Conservation (phyloP, 352 stramenopile species). For the Blastocystis sp. region DNA sequence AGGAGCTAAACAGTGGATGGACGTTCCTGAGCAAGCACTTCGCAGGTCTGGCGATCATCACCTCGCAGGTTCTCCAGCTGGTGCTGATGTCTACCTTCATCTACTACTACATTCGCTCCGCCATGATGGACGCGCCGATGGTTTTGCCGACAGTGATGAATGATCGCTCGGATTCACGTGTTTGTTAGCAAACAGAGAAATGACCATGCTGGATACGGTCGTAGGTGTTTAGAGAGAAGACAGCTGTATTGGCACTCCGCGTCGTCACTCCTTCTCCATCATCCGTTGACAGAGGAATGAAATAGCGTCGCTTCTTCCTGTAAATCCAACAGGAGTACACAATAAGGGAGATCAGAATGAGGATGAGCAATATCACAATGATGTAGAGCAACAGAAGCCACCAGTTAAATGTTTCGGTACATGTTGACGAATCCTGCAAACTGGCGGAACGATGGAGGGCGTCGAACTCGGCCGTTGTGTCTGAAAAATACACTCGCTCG, state of each 20-base stretch:
- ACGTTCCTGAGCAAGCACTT: constrained; percentile 40
- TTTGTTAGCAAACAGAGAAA: constrained; percentile 28
- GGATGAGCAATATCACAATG: not conserved
- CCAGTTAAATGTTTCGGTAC: not conserved
- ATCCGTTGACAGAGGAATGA: not conserved
- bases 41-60: constrained; percentile 57
- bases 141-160: constrained; percentile 28
- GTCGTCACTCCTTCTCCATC: not conserved
- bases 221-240: not conserved
- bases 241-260: not conserved
- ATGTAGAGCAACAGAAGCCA: not conserved
- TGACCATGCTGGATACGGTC: not conserved
- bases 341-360: not conserved
- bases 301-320: not conserved
- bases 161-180: constrained; percentile 30
- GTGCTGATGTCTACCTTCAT: constrained; percentile 96
- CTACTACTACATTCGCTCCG: constrained; percentile 53
- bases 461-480: not conserved
- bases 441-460: not conserved
- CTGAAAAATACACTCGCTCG: not conserved
- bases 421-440: not conserved
- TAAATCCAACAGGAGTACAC: not conserved
- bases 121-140: constrained; percentile 30
- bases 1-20: constrained; percentile 78
- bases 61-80: constrained; percentile 93